A percentile compares a stretch with the other conserved stretches of the same genome.
These are phyloP conservation scores for Elongisporangium undulatum DNA, from an alignment of 352 stramenopile species.

Conservation along the genomic window DNA sequence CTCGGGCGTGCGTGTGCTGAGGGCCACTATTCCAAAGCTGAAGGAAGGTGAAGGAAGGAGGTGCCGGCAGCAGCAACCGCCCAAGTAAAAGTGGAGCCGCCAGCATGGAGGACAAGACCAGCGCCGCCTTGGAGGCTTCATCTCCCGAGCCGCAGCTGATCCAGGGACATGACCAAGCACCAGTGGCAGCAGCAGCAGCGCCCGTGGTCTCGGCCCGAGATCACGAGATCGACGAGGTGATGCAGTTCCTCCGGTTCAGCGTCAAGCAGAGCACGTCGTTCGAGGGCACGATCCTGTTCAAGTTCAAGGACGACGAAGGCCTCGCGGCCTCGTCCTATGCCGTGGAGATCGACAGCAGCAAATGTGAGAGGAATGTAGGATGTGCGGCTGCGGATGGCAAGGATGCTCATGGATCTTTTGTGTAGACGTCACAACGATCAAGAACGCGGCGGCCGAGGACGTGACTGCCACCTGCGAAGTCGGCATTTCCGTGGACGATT, in stretches of 20 bases:
- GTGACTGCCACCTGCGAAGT: slow-evolving; percentile 66
- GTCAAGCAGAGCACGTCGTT: slow-evolving; percentile 73
- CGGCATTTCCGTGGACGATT: slow-evolving; percentile 83
- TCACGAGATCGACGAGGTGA: slow-evolving; percentile 83
- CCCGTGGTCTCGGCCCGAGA: slow-evolving; percentile 25
- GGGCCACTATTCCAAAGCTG: background rate
- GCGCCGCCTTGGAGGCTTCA: background rate
- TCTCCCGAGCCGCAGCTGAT: background rate
- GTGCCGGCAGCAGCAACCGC: background rate
- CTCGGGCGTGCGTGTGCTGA: background rate
- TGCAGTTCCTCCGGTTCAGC: slow-evolving; percentile 84
- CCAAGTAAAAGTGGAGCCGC: background rate
- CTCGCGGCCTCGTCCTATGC: slow-evolving; percentile 51
- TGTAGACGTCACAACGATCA: slow-evolving; percentile 46
- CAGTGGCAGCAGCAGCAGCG: too few relatives aligned
- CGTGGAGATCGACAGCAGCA: slow-evolving; percentile 47
- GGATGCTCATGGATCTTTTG: slow-evolving; percentile 4
- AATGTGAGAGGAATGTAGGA: slow-evolving; percentile 14
- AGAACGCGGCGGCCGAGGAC: slow-evolving; percentile 41
- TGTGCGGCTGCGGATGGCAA: background rate
- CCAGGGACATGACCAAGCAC: background rate
- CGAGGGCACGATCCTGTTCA: slow-evolving; percentile 80
- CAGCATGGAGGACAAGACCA: background rate
- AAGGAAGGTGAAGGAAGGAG: background rate
- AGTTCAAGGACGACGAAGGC: slow-evolving; percentile 52